phyloP scores from a whole-genome alignment of 805 yeast species.

The Metschnikowia baotianmanensis region DNA sequence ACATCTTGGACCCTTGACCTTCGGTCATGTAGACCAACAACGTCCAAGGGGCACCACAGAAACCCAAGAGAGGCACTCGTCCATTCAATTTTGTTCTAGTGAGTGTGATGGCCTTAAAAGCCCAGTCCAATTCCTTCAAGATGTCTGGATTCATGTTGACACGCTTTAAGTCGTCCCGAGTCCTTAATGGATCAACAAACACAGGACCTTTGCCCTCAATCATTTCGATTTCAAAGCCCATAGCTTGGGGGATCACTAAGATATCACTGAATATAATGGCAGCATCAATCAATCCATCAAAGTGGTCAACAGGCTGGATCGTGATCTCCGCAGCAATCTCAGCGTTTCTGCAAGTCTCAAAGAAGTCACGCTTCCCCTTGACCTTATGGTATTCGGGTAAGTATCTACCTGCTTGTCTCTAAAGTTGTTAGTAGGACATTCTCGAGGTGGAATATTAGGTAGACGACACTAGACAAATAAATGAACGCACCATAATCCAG shows the following conservation, averaged over 20 bases:
- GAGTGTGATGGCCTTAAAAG: slow-evolving; percentile 85
- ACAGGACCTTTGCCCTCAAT: slow-evolving; percentile 93
- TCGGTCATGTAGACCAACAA: slow-evolving; percentile 94
- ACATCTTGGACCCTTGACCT: slow-evolving; percentile 93
- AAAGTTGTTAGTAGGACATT: slow-evolving; percentile 10
- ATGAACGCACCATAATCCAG: slow-evolving; percentile 77
- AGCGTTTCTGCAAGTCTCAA: slow-evolving; percentile 92
- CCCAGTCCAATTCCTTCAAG: slow-evolving; percentile 82
- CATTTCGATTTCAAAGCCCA: slow-evolving; percentile 96
- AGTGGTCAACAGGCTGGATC: slow-evolving; percentile 91
- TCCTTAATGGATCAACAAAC: slow-evolving; percentile 83
- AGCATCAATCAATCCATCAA: slow-evolving; percentile 87
- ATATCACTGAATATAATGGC: slow-evolving; percentile 97
- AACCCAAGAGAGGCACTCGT: slow-evolving; percentile 90
- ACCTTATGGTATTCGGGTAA: slow-evolving; percentile 89
- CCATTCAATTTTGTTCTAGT: slow-evolving; percentile 87
- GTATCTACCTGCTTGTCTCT: slow-evolving; percentile 95
- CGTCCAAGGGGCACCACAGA: slow-evolving; percentile 99
- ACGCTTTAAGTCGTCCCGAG: slow-evolving; percentile 61
- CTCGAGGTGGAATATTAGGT: background rate
- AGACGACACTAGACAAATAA: no score
- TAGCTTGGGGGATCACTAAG: slow-evolving; percentile 94
- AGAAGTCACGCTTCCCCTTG: slow-evolving; percentile 83
- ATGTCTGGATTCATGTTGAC: slow-evolving; percentile 68
- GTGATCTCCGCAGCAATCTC: slow-evolving; percentile 93